These are phyloP conservation scores for Xylariaceae sp. DNA, from an alignment of 2,329 filamentous ascomycete genomes.

Conservation along the genomic window DNA sequence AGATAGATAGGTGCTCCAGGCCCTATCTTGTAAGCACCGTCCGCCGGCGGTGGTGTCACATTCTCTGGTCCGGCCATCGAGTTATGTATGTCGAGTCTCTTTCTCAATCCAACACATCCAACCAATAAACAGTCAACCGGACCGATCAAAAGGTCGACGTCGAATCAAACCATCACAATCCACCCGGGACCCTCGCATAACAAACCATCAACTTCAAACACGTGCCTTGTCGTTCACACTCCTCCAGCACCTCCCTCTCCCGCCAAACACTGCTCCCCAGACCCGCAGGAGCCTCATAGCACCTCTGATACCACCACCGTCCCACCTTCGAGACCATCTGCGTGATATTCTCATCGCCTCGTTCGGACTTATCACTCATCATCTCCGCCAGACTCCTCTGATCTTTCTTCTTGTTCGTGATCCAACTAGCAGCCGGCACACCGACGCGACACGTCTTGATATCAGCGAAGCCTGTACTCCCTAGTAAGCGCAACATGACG, in stretches of 20 bases:
- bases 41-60: too few species aligned
- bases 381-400: conserved; percentile 62
- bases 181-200: conserved; percentile 73
- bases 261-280: conserved; percentile 67
- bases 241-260: conserved; percentile 66
- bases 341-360: conserved; percentile 78
- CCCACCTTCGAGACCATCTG: conserved; percentile 90
- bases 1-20: too few species aligned
- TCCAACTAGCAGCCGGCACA: conserved; percentile 61
- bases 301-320: conserved; percentile 92
- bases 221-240: conserved; percentile 82
- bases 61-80: too few species aligned
- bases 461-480: conserved; percentile 62
- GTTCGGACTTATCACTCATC: conserved; percentile 63
- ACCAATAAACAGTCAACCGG: too few species aligned
- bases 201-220: conserved; percentile 89
- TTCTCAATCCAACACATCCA: too few species aligned
- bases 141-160: too few species aligned
- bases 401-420: conserved; percentile 39
- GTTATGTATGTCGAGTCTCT: too few species aligned
- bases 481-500: conserved; percentile 60
- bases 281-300: conserved; percentile 69
- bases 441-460: conserved; percentile 74
- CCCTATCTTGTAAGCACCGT: too few species aligned
- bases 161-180: conserved; percentile 44